Conservation (phyloP, 768 basidiomycete genomes). For the Termitomyces sp. region DNA sequence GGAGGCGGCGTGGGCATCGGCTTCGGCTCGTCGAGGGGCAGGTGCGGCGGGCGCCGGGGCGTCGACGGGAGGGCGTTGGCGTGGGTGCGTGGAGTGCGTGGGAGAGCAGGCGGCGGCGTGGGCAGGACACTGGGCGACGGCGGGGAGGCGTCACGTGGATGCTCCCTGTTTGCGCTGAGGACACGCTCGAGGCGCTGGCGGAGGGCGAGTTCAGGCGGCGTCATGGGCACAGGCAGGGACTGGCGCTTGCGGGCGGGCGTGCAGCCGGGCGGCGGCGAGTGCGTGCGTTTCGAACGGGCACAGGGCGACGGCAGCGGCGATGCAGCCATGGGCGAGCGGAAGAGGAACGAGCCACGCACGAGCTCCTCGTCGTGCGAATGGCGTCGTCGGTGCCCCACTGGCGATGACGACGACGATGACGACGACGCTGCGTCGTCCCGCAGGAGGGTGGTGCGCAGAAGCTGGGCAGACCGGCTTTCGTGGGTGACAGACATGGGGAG, state of each 20-base stretch:
- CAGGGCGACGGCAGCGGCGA: no score
- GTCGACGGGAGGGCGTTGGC: constrained; percentile 1
- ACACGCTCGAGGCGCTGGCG: constrained; percentile 49
- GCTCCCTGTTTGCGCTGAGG: constrained; percentile 16
- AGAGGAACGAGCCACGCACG: constrained; percentile 22
- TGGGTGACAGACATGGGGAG: neutral
- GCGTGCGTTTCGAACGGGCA: neutral
- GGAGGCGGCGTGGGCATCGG: constrained; percentile 16
- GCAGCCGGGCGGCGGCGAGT: neutral
- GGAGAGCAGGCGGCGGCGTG: neutral
- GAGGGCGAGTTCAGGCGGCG: constrained; percentile 51
- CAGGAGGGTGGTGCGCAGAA: neutral
- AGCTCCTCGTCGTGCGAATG: constrained; percentile 12
- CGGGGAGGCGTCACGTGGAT: neutral
- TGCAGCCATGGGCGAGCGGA: constrained; percentile 15
- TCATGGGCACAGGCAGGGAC: constrained; percentile 19
- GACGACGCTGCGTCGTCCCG: neutral
- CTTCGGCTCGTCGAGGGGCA: neutral
- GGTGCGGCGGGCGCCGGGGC: neutral
- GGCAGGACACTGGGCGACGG: neutral
- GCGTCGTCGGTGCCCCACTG: neutral
- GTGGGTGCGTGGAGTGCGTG: neutral
- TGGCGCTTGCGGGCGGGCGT: constrained; percentile 4
- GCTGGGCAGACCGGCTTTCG: constrained; percentile 1
- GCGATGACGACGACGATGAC: neutral